These are phyloP conservation scores for Ogataea siamensis DNA, from an alignment of 805 yeast genomes.

Conservation along the genomic window DNA sequence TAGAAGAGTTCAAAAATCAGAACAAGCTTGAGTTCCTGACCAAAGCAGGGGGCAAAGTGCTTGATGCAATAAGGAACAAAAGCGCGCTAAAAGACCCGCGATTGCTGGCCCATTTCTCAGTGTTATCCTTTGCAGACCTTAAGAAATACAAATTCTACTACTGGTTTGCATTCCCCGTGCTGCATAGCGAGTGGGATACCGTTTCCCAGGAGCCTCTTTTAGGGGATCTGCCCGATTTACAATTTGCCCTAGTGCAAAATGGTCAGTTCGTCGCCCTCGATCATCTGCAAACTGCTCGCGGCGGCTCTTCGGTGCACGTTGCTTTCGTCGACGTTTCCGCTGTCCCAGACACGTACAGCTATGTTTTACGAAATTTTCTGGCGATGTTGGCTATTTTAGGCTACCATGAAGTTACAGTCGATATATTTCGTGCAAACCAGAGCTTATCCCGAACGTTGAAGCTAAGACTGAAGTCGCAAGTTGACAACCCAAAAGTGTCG, in stretches of 20 bases:
- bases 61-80: slow-evolving; percentile 33
- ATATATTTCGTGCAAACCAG: slow-evolving; percentile 38
- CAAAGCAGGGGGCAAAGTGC: slow-evolving; percentile 31
- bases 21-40: slow-evolving; percentile 63
- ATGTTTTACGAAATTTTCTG: slow-evolving; percentile 27
- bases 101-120: slow-evolving; percentile 40
- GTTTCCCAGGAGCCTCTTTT: slow-evolving; percentile 5
- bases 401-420: slow-evolving; percentile 35
- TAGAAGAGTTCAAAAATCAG: slow-evolving; percentile 74
- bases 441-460: slow-evolving; percentile 25
- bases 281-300: slow-evolving; percentile 9
- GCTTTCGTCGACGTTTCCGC: slow-evolving; percentile 30
- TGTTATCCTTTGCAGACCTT: slow-evolving; percentile 80
- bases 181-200: slow-evolving; percentile 51
- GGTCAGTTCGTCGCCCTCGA: slow-evolving; percentile 10
- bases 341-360: slow-evolving; percentile 19
- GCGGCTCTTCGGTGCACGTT: slow-evolving; percentile 6
- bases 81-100: slow-evolving; percentile 40
- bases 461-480: slow-evolving; percentile 19
- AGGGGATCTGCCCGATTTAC: slow-evolving; percentile 7
- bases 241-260: slow-evolving; percentile 16
- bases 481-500: slow-evolving; percentile 42
- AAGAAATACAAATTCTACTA: slow-evolving; percentile 85
- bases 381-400: slow-evolving; percentile 35
- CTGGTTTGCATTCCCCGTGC: slow-evolving; percentile 82